phyloP scores from a whole-genome alignment of 306 rosid genomes.

The Vicia sativa region DNA sequence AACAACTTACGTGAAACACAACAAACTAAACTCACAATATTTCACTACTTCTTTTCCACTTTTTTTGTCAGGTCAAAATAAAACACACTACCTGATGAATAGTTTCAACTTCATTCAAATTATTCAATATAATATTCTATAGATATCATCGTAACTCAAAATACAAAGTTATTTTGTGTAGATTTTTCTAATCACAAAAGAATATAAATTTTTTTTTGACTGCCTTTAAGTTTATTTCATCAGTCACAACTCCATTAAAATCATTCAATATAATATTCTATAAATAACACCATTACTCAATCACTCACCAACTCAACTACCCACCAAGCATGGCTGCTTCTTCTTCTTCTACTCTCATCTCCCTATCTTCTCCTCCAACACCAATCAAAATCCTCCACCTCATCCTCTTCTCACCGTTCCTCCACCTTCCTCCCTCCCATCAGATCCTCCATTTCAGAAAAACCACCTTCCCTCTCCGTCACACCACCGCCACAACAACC shows the following conservation, averaged over 20 bases:
- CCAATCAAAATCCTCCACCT: slow-evolving; percentile 19
- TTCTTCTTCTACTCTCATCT: slow-evolving; percentile 44
- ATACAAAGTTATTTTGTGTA: no score
- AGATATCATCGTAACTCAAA: background rate
- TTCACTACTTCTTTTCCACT: background rate
- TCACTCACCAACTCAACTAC: background rate
- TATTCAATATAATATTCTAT: background rate
- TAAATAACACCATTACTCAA: background rate
- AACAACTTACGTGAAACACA: background rate
- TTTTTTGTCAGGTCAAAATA: background rate
- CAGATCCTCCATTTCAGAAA: slow-evolving; percentile 61
- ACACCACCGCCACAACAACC: background rate
- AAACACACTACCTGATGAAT: background rate
- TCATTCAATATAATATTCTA: slow-evolving; percentile 4
- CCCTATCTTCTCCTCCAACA: slow-evolving; percentile 52
- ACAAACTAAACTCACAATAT: background rate
- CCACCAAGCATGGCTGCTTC: slow-evolving; percentile 50
- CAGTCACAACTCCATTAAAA: no score
- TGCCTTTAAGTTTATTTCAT: no score
- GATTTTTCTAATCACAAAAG: no score
- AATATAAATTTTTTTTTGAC: no score
- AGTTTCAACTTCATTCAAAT: background rate
- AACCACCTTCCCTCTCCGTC: slow-evolving; percentile 18
- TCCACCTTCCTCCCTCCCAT: slow-evolving; percentile 28
- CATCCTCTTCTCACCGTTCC: slow-evolving; percentile 4